Percentiles rank a stretch among this genome's conserved stretches.
Conservation (phyloP, 257 asterid species). For the Ilex aquifolium region DNA sequence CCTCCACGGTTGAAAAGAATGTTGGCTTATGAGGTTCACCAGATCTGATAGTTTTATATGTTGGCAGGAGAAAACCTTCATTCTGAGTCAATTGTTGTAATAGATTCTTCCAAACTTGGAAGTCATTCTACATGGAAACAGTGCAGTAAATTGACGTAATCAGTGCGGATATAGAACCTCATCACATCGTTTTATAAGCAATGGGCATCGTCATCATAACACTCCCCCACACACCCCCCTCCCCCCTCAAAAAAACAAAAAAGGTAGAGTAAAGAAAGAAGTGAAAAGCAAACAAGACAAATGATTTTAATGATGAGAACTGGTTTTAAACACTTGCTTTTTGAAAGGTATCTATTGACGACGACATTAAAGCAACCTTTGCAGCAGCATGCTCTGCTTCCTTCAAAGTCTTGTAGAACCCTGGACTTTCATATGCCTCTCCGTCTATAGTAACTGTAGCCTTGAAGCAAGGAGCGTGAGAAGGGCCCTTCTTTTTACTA, state of each 20-base stretch:
- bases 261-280: no score
- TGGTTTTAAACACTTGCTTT: slow-evolving; percentile 21
- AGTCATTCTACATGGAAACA: slow-evolving; percentile 20
- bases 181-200: no score
- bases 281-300: no score
- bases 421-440: slow-evolving; percentile 22
- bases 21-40: slow-evolving; percentile 16
- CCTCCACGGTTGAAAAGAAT: slow-evolving; percentile 35
- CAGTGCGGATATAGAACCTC: no score
- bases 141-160: no score
- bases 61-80: slow-evolving; percentile 28
- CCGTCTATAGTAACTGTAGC: slow-evolving; percentile 21
- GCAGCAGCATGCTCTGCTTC: slow-evolving; percentile 44
- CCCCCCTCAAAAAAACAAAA: no score
- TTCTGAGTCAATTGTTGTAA: slow-evolving; percentile 26
- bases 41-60: slow-evolving; percentile 19
- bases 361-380: slow-evolving; percentile 32
- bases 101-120: slow-evolving; percentile 30
- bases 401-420: slow-evolving; percentile 14
- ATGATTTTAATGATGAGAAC: neutral
- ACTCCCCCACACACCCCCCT: no score
- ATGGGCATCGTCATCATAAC: no score
- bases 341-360: slow-evolving; percentile 22
- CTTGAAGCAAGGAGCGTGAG: slow-evolving; percentile 18
- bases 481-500: slow-evolving; percentile 11